Conservation (phyloP, 2,329 filamentous ascomycete species). For the Cadophora sp. region DNA sequence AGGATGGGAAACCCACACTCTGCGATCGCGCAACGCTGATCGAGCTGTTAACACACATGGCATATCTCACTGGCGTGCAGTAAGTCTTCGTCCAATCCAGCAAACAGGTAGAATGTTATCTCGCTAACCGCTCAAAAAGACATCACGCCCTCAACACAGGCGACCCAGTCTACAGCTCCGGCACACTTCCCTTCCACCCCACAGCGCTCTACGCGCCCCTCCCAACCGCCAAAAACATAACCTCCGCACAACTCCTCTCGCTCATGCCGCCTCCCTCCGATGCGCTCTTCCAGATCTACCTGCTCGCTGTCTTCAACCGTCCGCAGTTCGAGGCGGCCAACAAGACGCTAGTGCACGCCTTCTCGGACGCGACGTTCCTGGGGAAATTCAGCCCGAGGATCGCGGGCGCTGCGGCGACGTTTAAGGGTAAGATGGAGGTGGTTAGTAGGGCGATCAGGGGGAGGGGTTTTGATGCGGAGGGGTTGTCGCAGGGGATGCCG, state of each 20-base stretch:
- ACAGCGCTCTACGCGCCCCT: constrained; percentile 50
- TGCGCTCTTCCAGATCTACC: constrained; percentile 48
- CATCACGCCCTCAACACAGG: constrained; percentile 54
- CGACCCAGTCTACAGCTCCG: constrained; percentile 47
- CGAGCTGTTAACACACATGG: constrained; percentile 52
- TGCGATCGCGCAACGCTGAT: constrained; percentile 51
- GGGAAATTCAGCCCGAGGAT: constrained; percentile 41
- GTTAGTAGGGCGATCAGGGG: constrained; percentile 49
- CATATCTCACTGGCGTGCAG: constrained; percentile 47
- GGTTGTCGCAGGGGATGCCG: constrained; percentile 55
- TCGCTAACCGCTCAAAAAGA: background rate
- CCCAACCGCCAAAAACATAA: constrained; percentile 50
- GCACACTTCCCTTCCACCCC: constrained; percentile 52
- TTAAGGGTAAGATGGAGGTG: constrained; percentile 47
- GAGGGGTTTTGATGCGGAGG: constrained; percentile 51
- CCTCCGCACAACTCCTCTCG: constrained; percentile 41
- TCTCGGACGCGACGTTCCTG: constrained; percentile 48
- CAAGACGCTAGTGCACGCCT: constrained; percentile 51
- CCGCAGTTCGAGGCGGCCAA: constrained; percentile 48
- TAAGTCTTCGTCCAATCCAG: background rate
- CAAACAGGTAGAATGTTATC: too few species aligned
- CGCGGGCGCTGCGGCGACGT: constrained; percentile 46
- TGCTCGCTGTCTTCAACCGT: constrained; percentile 51
- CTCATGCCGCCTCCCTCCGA: constrained; percentile 47
- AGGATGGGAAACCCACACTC: constrained; percentile 45